Evolutionary conservation across 371 early-diverging fungal species (phyloP), one percentile per base, ranked within the genome.

Genomic region (Enterocytospora artemiae): DNA sequence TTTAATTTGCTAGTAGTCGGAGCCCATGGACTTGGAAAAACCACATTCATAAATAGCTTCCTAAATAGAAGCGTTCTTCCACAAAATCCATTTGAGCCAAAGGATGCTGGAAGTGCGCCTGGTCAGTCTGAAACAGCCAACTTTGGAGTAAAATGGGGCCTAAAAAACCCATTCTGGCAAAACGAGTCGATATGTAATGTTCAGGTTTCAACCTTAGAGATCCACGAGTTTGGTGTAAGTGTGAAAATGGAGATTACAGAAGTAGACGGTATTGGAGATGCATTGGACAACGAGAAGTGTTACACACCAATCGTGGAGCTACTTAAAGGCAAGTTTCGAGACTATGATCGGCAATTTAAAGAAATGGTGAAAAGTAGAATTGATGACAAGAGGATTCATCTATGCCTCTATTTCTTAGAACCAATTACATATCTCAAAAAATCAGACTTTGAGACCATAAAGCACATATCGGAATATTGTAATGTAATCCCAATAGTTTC

Each of bases 1-100:
- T 92, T 90, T 74, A 91, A 92, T 36, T 69, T 95, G 66, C 89
- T 92, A 88, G 90, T 92, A 27, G 90, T 90, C 59, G 97, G 93
- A 86, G 84, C 72, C 84, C 32, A 65, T 20, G 74, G 72, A 36
- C 20, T 70, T 7, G 77, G 78, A 30, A 78, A 75, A 50, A 60
- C 74, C 2, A 71, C 73, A 39, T 73, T 78, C 50, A 84, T 92
- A 76, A 89, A 89, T 78, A 87, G 86, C 4, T 81, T 90, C 41
- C 87, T 90, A 75, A 84, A 87, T 14, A 85, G 87, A 3, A 80
- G 86, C 16, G 16, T 70, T 32, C 25, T 65, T n/a, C 24, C 50
- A 20, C 1, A 32, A 18, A 25, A 56, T 12, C 57, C 64, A 2
- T 63, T 61, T 39, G 24, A 22, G 14, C 9, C 24, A 20, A 24